Evolutionary conservation across 192 early-diverging fungal species (phyloP), one percentile per base, ranked within the genome.

Genomic region (Entophlyctis luteolus): DNA sequence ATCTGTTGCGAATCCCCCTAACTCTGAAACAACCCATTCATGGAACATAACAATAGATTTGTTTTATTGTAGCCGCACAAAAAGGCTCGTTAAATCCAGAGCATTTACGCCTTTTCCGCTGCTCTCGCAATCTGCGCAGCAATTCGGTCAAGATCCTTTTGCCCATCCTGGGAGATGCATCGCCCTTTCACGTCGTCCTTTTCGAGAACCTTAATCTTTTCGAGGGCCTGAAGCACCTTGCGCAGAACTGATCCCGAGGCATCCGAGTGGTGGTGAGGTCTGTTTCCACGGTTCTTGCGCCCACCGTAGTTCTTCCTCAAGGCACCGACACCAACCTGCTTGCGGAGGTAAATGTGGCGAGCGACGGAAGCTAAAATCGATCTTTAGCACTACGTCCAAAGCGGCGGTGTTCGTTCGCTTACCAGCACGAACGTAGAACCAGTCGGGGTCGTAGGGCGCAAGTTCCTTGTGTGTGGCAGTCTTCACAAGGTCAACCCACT

Each of bases 401-500:
- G n/a, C n/a, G n/a, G n/a, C n/a, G n/a, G n/a, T n/a, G n/a, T n/a
- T n/a, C n/a, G n/a, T n/a, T n/a, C n/a, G n/a, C n/a, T n/a, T 77
- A 91, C 90, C 92, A 71, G 94, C 93, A 71, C 94, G 94, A 65
- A 96, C 79, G 86, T 95, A 99, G 90, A 89, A 99, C 95, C 95
- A 99, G 87, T 99, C 97, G 53, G 91, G 89, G 77, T 99, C 95
- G 81, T 95, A 92, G 35, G 97, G 97, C 69, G 90, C 90, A 63
- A 96, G 86, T 83, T 99, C 97, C 89, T 96, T 98, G 89, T 83
- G 87, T 62, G 91, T 86, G 59, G 88, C 93, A 67, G 97, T 98
- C 89, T 99, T 99, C 85, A 95, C 95, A 72, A 96, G 76, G 81
- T 99, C 97, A 74, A 93, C 91, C 95, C 95, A 99, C 82, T 91